Evolutionary conservation across 257 asterid genomes (phyloP), one percentile per base, ranked within the genome.

Genomic region (Paulownia fortunei): DNA sequence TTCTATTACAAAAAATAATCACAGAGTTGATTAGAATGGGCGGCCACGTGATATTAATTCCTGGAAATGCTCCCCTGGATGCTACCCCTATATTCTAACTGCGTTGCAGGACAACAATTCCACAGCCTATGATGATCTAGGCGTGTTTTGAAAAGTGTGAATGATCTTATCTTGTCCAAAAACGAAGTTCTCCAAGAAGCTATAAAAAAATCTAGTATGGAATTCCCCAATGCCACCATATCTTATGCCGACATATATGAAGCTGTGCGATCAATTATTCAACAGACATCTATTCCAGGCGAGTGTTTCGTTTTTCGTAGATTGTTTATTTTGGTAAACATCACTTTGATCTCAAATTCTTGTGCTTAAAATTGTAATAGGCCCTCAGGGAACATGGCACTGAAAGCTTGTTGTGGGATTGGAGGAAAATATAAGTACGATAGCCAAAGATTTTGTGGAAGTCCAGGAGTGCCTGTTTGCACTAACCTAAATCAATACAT

Each of bases 371-470:
- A 5, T 41, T 9, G n/a, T 18, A 3, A 9, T 62, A 62, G 69
- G 69, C 23, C 9, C 8, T 15, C n/a, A 4, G 44, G 69, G 30
- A 34, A 63, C 41, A 15, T 11, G 0, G 13, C 64, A 34, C 72
- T 83, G 32, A 72, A 69, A 77, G 83, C 85, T 3, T 84, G 87
- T 8, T 83, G 84, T 23, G 88, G 88, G 58, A 49, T 19, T 5
- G 86, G 86, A 64, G 86, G 86, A 46, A 37, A 65, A 30, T 84
- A 84, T 16, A 78, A 81, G 41, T 81, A 61, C 39, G 41, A 81
- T 13, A 34, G 37, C 34, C 27, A 15, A 21, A 74, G 37, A 21
- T 54, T 76, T 8, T 84, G 88, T n/a, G 88, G 84, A n/a, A 56
- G 73, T 0, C 6, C 9, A 0, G 79, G 69, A 37, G 79, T 73